Conservation (phyloP, 139 green algal genomes). For the Trebouxia sp. region DNA sequence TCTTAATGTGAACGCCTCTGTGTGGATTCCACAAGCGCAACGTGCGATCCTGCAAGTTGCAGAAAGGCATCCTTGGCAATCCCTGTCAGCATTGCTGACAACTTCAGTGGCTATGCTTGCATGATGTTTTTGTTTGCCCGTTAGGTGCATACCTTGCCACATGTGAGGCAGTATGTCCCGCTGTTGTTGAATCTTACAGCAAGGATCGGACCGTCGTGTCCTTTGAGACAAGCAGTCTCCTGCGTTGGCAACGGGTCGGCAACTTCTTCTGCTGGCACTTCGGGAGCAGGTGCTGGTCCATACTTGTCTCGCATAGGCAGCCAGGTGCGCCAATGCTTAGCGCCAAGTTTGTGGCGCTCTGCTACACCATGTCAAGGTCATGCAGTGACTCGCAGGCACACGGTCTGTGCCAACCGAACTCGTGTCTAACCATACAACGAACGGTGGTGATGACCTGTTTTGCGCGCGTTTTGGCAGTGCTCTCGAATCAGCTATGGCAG, state of each 20-base stretch:
- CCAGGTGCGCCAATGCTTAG: not conserved
- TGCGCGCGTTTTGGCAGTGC: too few species aligned
- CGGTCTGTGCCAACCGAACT: too few species aligned
- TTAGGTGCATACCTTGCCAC: slow-evolving; percentile 68
- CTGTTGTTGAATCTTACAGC: slow-evolving; percentile 81
- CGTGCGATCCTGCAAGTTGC: slow-evolving; percentile 69
- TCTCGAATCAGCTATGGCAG: too few species aligned
- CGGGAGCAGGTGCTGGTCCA: not conserved
- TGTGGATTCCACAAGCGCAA: slow-evolving; percentile 88
- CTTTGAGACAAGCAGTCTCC: slow-evolving; percentile 46
- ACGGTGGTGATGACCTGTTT: too few species aligned
- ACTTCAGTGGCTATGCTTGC: not conserved
- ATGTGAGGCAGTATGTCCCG: slow-evolving; percentile 84
- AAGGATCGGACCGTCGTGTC: slow-evolving; percentile 84
- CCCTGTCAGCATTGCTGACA: not conserved
- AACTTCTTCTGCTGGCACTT: not conserved
- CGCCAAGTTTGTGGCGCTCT: not conserved
- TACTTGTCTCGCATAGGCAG: slow-evolving; percentile 2
- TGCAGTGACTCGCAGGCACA: too few species aligned
- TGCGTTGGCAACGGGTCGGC: slow-evolving; percentile 24
- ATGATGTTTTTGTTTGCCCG: too few species aligned
- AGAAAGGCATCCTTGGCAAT: not conserved
- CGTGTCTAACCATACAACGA: too few species aligned
- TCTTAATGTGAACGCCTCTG: slow-evolving; percentile 77
- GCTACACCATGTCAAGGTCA: too few species aligned